Conservation (phyloP, 2,329 filamentous ascomycete species). For the Capronia coronata region DNA sequence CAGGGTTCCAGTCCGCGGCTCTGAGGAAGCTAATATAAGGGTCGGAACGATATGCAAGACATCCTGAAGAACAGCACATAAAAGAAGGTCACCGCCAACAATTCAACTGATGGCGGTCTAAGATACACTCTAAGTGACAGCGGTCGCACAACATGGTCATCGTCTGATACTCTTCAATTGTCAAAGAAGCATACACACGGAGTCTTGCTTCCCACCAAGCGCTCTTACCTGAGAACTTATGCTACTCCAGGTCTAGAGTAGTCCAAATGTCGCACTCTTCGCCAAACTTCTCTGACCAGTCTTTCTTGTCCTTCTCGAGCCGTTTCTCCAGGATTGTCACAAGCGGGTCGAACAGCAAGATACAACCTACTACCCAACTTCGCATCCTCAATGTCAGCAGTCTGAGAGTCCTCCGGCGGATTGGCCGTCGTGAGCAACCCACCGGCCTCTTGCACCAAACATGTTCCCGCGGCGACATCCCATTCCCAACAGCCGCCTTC, state of each 20-base stretch:
- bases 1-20: slow-evolving; percentile 3
- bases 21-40: too few species aligned
- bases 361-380: slow-evolving; percentile 63
- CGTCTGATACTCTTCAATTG: too few species aligned
- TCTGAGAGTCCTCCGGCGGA: slow-evolving; percentile 54
- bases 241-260: slow-evolving; percentile 51
- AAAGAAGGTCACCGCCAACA: slow-evolving; percentile 3
- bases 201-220: too few species aligned
- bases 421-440: slow-evolving; percentile 69
- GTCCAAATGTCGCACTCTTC: slow-evolving; percentile 58
- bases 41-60: too few species aligned
- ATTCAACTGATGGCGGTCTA: too few species aligned
- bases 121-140: too few species aligned
- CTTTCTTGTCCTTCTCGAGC: slow-evolving; percentile 62
- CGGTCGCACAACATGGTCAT: too few species aligned
- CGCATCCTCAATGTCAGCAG: slow-evolving; percentile 43
- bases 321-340: slow-evolving; percentile 54
- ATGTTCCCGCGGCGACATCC: slow-evolving; percentile 71
- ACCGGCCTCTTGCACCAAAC: slow-evolving; percentile 65
- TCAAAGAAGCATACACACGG: too few species aligned
- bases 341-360: slow-evolving; percentile 64
- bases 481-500: slow-evolving; percentile 78
- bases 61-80: not conserved
- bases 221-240: not conserved
- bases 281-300: slow-evolving; percentile 66